Base-by-base conservation (phyloP, 768 basidiomycete genomes). In the Glaciozyma antarctica region DNA sequence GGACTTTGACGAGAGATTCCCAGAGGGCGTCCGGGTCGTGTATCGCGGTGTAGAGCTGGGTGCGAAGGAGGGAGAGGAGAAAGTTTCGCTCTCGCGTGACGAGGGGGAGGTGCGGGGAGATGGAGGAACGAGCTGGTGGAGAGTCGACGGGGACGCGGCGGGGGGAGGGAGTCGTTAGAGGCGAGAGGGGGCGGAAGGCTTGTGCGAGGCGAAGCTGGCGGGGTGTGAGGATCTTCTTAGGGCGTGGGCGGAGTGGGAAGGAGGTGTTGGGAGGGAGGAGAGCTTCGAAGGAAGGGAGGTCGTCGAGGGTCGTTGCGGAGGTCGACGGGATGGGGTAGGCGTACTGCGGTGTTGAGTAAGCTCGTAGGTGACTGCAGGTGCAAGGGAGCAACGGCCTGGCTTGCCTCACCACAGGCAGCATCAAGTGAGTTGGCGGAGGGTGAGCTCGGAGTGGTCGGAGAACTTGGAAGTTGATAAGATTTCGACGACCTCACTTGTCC, bases 91-190 rank as follows among this genome's bases (percentile, higher is more conserved):
- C 68, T n/a, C 64, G 41, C 1, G 68, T 69, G 51, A 58, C 5
- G 51, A 63, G 64, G 2, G 68, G 68, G 32, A 69, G 65, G 65
- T 32, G 61, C 9, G 64, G 65, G 21, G 68, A 66, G 24, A 69
- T 38, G 28, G 66, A 47, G 3, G 43, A 28, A 22, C 34, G 34
- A 5, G 49, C 13, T 24, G n/a, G 49, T 26, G 38, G 38, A 41
- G 38, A 12, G 38, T 41, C 38, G 38, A 41, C 38, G 7, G 38
- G 12, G 5, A 41, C 38, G 38, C 38, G 38, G 38, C 38, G 38
- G 38, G 38, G 13, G 38, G 38, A 13, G 13, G 12, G 38, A 2
- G 38, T 6, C 38, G 38, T 15, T 41, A 41, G 38, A 41, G 38
- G 38, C 12, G 38, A 12, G 38, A 41, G 38, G 13, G 38, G 38